A percentile compares a stretch with the other conserved stretches of the same genome.
Evolutionary conservation across 2,329 filamentous ascomycete species (phyloP).

Genomic region (Myriosclerotinia scirpicola): DNA sequence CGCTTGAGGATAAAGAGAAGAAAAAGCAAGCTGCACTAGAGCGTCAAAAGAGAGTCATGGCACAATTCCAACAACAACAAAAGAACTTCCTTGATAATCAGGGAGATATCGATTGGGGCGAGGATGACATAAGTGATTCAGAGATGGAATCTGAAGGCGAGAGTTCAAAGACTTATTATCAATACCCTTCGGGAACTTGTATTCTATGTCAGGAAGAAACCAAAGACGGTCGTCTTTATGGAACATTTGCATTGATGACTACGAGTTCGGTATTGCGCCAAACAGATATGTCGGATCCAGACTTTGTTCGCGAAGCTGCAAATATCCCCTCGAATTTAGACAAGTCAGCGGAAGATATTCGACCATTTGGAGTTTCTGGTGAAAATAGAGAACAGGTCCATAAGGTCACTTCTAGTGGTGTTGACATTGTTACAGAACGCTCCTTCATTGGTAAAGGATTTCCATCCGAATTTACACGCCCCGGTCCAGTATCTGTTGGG

Average conservation of each 20-base stretch:
- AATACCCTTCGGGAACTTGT: conserved; percentile 89
- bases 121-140: conserved; percentile 73
- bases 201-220: conserved; percentile 97
- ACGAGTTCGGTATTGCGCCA: conserved; percentile 85
- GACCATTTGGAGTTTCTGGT: conserved; percentile 87
- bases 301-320: conserved; percentile 80
- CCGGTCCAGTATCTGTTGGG: conserved; percentile 81
- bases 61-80: conserved; percentile 96
- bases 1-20: conserved; percentile 65
- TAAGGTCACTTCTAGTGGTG: conserved; percentile 72
- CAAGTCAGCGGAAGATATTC: conserved; percentile 74
- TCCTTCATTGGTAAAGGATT: conserved; percentile 90
- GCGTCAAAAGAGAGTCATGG: conserved; percentile 92
- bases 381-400: conserved; percentile 78
- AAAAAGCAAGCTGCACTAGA: conserved; percentile 91
- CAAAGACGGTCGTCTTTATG: conserved; percentile 83
- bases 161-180: conserved; percentile 74
- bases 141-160: conserved; percentile 58
- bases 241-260: conserved; percentile 86
- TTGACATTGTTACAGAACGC: conserved; percentile 69
- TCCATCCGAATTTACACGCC: conserved; percentile 62
- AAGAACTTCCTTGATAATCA: conserved; percentile 92
- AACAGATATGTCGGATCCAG: conserved; percentile 77
- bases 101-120: conserved; percentile 83
- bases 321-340: conserved; percentile 81